A percentile compares a stretch with the other conserved stretches of the same genome.
Evolutionary conservation across 768 basidiomycete genomes (phyloP).

Genomic region (Russula compacta): DNA sequence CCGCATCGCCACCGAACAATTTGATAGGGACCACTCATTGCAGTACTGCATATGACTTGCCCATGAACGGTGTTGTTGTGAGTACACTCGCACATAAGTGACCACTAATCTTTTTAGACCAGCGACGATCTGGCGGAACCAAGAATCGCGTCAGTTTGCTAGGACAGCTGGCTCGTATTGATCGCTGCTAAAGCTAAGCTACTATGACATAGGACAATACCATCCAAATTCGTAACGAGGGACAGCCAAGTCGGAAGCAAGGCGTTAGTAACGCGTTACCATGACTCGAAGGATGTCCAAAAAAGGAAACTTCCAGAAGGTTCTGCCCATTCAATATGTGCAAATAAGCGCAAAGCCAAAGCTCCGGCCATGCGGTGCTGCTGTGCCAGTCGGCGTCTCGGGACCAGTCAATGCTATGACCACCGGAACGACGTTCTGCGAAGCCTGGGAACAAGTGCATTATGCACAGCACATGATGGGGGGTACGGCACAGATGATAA

Average conservation of each 20-base stretch:
- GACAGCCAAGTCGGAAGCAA: background rate
- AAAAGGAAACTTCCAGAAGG: conserved; percentile 7
- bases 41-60: conserved; percentile 4
- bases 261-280: background rate
- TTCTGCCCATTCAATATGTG: background rate
- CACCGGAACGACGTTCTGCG: background rate
- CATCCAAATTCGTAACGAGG: too few species aligned
- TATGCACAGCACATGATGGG: background rate
- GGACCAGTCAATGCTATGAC: background rate
- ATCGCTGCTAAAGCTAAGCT: background rate
- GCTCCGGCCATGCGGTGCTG: background rate
- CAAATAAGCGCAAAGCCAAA: background rate
- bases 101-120: conserved; percentile 49
- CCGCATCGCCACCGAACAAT: conserved; percentile 37
- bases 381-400: background rate
- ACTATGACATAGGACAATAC: background rate
- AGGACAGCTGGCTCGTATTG: background rate
- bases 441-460: background rate
- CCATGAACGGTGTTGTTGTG: background rate
- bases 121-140: conserved; percentile 43
- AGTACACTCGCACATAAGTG: conserved; percentile 31
- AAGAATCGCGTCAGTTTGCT: conserved; percentile 34
- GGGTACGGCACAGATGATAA: background rate
- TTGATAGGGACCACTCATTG: conserved; percentile 53
- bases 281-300: background rate